Conservation (phyloP, 257 asterid genomes). For the Solanum phureja region DNA sequence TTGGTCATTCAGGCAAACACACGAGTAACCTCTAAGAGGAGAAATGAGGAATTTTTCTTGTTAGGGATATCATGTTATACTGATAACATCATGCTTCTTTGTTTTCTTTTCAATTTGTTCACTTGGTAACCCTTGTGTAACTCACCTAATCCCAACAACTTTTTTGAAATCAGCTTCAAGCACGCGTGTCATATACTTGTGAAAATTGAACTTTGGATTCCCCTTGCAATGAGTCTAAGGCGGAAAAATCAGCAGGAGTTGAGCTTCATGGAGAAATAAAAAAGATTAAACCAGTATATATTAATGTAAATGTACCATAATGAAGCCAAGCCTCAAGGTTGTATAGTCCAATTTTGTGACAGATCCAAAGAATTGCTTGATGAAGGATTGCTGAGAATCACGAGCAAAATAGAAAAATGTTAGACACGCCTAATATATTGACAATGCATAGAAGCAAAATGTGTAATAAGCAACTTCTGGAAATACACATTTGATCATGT, state of each 20-base stretch:
- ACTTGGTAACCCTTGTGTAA: not conserved
- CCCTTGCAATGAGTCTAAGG: constrained; percentile 17
- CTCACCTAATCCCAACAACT: constrained; percentile 33
- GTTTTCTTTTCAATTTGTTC: not conserved
- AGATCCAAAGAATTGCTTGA: constrained; percentile 25
- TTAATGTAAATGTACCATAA: constrained; percentile 10
- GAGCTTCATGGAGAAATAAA: not conserved
- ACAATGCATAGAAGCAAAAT: not conserved
- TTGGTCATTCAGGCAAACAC: not conserved
- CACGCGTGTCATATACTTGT: constrained; percentile 29
- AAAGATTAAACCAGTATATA: not conserved
- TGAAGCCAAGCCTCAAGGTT: constrained; percentile 20
- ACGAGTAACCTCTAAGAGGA: not conserved
- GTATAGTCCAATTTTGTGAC: constrained; percentile 22
- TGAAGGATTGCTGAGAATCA: constrained; percentile 16
- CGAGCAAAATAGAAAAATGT: not conserved
- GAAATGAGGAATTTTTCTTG: not conserved
- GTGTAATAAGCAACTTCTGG: not conserved
- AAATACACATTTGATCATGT: not conserved
- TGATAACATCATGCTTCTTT: not conserved
- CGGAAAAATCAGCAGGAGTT: not conserved
- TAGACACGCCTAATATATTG: not conserved
- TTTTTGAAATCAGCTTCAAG: constrained; percentile 28
- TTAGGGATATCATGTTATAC: not conserved
- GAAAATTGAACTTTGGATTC: constrained; percentile 17